These are phyloP conservation scores for Aspergillus steynii DNA, from an alignment of 495 filamentous ascomycete genomes.

Conservation along the genomic window DNA sequence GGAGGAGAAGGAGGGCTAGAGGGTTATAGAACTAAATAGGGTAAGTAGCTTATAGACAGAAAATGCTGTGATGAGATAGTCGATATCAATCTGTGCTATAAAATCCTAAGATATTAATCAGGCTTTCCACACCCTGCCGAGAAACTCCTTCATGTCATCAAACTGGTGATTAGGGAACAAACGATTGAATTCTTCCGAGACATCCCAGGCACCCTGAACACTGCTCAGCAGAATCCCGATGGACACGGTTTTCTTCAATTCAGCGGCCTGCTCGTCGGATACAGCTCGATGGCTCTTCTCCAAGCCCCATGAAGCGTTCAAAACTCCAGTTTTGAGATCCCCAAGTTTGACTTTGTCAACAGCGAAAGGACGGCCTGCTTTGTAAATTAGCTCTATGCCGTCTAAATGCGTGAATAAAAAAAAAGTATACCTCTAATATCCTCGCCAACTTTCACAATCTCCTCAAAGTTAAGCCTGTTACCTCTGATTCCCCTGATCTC, in stretches of 20 bases:
- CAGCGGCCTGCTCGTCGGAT: slow-evolving; percentile 36
- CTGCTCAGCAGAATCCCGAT: slow-evolving; percentile 44
- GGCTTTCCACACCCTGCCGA: slow-evolving; percentile 44
- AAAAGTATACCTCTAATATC: slow-evolving; percentile 50
- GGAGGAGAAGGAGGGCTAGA: not conserved
- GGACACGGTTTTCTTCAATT: slow-evolving; percentile 31
- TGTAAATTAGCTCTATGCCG: too few species aligned
- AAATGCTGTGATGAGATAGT: too few species aligned
- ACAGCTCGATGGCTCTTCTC: slow-evolving; percentile 43
- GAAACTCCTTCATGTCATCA: slow-evolving; percentile 46
- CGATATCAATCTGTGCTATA: too few species aligned
- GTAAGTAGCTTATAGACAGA: too few species aligned
- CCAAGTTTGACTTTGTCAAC: slow-evolving; percentile 41
- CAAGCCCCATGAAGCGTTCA: slow-evolving; percentile 40
- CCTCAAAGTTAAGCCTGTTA: slow-evolving; percentile 35
- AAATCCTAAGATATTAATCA: too few species aligned
- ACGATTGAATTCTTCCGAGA: slow-evolving; percentile 54
- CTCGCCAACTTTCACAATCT: slow-evolving; percentile 48
- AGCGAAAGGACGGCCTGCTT: not conserved
- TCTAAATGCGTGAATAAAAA: not conserved
- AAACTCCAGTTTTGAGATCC: too few species aligned
- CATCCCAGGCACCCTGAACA: slow-evolving; percentile 35
- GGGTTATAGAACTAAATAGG: too few species aligned
- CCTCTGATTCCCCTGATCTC: slow-evolving; percentile 53
- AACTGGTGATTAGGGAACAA: slow-evolving; percentile 55